Conservation (phyloP, 768 basidiomycete species). For the Phylloporus arenicola region DNA sequence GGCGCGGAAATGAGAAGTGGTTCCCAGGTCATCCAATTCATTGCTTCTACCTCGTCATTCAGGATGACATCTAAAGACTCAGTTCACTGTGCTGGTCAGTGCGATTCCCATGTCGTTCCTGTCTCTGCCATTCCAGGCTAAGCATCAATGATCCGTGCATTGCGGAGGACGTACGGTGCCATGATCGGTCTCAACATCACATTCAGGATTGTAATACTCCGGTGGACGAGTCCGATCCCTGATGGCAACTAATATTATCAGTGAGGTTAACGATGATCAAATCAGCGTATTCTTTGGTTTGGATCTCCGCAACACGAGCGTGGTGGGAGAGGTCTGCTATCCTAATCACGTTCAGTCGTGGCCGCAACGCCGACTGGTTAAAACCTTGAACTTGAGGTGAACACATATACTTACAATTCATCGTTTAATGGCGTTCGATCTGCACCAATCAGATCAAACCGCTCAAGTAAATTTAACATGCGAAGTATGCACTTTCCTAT, state of each 20-base stretch:
- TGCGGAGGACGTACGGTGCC: conserved; percentile 52
- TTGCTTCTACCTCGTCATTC: conserved; percentile 70
- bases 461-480: conserved; percentile 86
- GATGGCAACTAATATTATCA: conserved; percentile 42
- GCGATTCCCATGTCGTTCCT: conserved; percentile 80
- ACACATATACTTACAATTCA: conserved; percentile 62
- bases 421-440: conserved; percentile 55
- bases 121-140: conserved; percentile 52
- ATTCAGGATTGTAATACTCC: conserved; percentile 80
- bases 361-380: conserved; percentile 59
- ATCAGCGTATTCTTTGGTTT: conserved; percentile 64
- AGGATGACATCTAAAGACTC: conserved; percentile 88
- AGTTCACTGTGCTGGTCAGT: conserved; percentile 85
- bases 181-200: conserved; percentile 73
- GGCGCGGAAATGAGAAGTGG: neutral
- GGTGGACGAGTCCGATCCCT: conserved; percentile 79
- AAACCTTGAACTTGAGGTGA: conserved; percentile 2
- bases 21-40: neutral
- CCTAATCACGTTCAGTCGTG: conserved; percentile 28
- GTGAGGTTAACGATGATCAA: conserved; percentile 64
- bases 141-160: conserved; percentile 2
- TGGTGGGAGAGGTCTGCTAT: conserved; percentile 71
- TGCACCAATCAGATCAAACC: conserved; percentile 48
- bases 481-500: conserved; percentile 79
- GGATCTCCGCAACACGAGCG: conserved; percentile 54